Evolutionary conservation across 2,329 filamentous ascomycete genomes (phyloP).

Genomic region (Penicillium decumbens): DNA sequence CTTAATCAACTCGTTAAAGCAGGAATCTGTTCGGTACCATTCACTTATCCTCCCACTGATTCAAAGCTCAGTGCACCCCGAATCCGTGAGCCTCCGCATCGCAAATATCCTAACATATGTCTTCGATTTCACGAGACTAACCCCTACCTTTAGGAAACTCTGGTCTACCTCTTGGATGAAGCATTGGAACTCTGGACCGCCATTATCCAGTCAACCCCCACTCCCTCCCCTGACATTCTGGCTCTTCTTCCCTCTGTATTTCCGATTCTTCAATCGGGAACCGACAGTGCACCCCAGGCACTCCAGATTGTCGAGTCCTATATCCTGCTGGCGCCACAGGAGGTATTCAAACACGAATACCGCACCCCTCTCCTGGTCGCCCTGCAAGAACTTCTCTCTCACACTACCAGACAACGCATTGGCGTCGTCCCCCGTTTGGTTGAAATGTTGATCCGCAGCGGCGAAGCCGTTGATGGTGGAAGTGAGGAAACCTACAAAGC

Average conservation of each 20-base stretch:
- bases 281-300: constrained; percentile 58
- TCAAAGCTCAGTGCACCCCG: constrained; percentile 69
- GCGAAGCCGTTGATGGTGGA: constrained; percentile 57
- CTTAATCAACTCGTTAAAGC: constrained; percentile 79
- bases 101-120: background rate
- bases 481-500: constrained; percentile 54
- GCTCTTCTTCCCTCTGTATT: constrained; percentile 60
- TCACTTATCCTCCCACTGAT: constrained; percentile 76
- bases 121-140: background rate
- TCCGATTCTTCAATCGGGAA: constrained; percentile 62
- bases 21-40: constrained; percentile 73
- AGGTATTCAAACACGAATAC: constrained; percentile 40
- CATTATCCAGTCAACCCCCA: constrained; percentile 62
- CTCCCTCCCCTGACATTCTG: constrained; percentile 58
- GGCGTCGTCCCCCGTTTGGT: constrained; percentile 48
- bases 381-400: constrained; percentile 38
- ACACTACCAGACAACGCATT: constrained; percentile 38
- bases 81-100: constrained; percentile 52
- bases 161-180: constrained; percentile 84
- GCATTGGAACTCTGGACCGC: constrained; percentile 83
- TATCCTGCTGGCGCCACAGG: constrained; percentile 57
- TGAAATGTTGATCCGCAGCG: constrained; percentile 61
- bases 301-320: constrained; percentile 67
- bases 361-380: constrained; percentile 37
- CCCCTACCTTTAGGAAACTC: constrained; percentile 47